A percentile compares a stretch with the other conserved stretches of the same genome.
Conservation (phyloP, 2,329 filamentous ascomycete species). For the Penicillium sp. region DNA sequence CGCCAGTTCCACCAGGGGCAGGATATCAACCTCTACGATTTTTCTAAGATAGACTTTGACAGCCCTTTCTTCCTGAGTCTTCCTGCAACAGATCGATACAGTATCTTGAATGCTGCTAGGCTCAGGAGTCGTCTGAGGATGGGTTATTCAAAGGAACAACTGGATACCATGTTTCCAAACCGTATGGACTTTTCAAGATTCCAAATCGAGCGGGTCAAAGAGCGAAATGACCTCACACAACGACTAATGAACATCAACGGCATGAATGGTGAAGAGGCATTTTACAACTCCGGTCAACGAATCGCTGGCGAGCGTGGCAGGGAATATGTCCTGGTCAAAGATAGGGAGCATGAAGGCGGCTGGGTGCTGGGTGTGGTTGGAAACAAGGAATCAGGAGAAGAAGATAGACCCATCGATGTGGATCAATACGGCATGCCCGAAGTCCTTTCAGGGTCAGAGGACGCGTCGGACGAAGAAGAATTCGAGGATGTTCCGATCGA, state of each 20-base stretch:
- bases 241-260: slow-evolving; percentile 90
- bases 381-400: slow-evolving; percentile 70
- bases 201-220: slow-evolving; percentile 87
- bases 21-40: slow-evolving; percentile 85
- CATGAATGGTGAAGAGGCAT: slow-evolving; percentile 71
- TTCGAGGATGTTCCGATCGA: slow-evolving; percentile 94
- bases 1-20: slow-evolving; percentile 87
- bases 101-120: slow-evolving; percentile 91
- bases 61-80: slow-evolving; percentile 91
- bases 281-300: slow-evolving; percentile 55
- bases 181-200: slow-evolving; percentile 96
- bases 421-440: slow-evolving; percentile 56
- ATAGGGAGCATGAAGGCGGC: slow-evolving; percentile 87
- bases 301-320: slow-evolving; percentile 70
- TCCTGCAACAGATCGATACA: slow-evolving; percentile 86
- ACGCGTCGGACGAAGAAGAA: slow-evolving; percentile 63
- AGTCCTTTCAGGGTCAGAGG: slow-evolving; percentile 53
- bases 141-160: slow-evolving; percentile 92
- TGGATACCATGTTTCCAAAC: slow-evolving; percentile 95
- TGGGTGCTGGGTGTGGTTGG: slow-evolving; percentile 94
- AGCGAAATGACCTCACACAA: slow-evolving; percentile 92
- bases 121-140: slow-evolving; percentile 83
- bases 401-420: slow-evolving; percentile 86
- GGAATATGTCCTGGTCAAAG: slow-evolving; percentile 95
- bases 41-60: slow-evolving; percentile 97